A percentile compares a stretch with the other conserved stretches of the same genome.
phyloP scores from a whole-genome alignment of 1,139 yeast genomes.

The Zygotorulaspora mrakii region DNA sequence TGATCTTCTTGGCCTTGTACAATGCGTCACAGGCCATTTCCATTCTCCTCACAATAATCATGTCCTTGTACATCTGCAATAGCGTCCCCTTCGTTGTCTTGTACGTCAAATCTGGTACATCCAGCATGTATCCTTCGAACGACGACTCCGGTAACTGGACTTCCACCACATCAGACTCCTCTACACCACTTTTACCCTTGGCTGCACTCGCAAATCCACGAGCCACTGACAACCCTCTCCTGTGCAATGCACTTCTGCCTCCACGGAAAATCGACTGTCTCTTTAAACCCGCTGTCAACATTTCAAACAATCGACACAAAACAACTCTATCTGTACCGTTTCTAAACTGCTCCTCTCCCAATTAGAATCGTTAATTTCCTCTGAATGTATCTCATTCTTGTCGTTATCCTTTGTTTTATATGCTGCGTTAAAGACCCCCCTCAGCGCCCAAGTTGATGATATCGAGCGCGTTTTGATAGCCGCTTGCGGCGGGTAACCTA shows the following conservation, averaged over 20 bases:
- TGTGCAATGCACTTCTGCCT: too few species aligned
- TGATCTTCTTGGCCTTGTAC: constrained; percentile 95
- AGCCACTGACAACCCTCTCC: too few species aligned
- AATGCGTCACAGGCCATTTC: constrained; percentile 98
- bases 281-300: constrained; percentile 16
- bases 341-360: not conserved
- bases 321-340: not conserved
- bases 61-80: constrained; percentile 92
- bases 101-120: constrained; percentile 66
- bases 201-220: constrained; percentile 22
- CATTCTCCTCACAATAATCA: constrained; percentile 92
- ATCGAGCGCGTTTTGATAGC: constrained; percentile 5
- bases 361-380: too few species aligned
- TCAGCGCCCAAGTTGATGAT: not conserved
- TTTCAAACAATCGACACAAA: constrained; percentile 1
- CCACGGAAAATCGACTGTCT: constrained; percentile 11
- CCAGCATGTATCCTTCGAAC: constrained; percentile 83
- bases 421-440: too few species aligned
- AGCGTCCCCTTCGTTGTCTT: constrained; percentile 76
- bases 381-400: too few species aligned
- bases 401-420: constrained; percentile 2
- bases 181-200: constrained; percentile 22
- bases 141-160: constrained; percentile 71
- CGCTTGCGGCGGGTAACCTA: constrained; percentile 4
- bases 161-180: constrained; percentile 30